A percentile compares a stretch with the other conserved stretches of the same genome.
Conservation (phyloP, 768 basidiomycete species). For the Strobilomyces echinocephalus region DNA sequence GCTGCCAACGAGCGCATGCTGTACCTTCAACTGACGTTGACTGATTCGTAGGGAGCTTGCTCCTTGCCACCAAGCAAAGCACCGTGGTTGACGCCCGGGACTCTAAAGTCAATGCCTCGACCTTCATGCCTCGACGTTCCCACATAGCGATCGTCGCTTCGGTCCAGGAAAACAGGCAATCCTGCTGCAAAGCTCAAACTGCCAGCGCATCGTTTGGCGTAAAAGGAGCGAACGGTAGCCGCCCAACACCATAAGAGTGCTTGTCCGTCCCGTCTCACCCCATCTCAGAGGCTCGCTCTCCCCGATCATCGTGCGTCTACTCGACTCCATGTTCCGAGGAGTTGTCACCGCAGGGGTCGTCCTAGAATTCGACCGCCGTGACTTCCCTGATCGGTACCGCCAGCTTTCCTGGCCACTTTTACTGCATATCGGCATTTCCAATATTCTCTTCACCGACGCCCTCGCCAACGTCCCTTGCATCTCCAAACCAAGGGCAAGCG, state of each 20-base stretch:
- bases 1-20: no score
- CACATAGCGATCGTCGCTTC: neutral
- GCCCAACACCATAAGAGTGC: neutral
- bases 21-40: neutral
- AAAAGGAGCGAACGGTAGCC: neutral
- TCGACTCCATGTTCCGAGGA: neutral
- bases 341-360: constrained; percentile 1
- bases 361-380: neutral
- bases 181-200: neutral
- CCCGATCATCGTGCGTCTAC: constrained; percentile 4
- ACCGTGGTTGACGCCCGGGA: no score
- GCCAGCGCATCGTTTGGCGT: neutral
- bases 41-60: neutral
- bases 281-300: no score
- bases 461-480: no score
- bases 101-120: no score
- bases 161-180: neutral
- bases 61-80: neutral
- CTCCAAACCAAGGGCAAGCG: no score
- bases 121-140: no score
- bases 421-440: no score
- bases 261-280: neutral
- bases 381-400: neutral
- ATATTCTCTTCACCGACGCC: no score
- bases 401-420: no score